These are phyloP conservation scores for Quercus variabilis DNA, from an alignment of 306 rosid genomes.

Conservation along the genomic window DNA sequence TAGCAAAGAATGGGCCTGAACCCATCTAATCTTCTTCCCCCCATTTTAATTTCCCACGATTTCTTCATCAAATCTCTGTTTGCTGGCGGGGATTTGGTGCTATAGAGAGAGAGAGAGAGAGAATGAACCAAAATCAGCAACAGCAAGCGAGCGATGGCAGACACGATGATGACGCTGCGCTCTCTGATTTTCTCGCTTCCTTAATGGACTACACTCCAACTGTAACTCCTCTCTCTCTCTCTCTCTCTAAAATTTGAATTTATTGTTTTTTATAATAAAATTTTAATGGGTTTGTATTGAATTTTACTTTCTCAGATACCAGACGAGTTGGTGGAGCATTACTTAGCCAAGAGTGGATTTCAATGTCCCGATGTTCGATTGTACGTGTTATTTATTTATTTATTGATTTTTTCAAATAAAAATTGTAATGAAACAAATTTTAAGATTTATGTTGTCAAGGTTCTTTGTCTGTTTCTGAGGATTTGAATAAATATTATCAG, in stretches of 20 bases:
- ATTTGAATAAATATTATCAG: too few relatives aligned
- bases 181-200: conserved; percentile 76
- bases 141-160: conserved; percentile 57
- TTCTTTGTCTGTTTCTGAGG: neutral
- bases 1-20: too few relatives aligned
- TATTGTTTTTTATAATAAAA: neutral
- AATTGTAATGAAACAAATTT: neutral
- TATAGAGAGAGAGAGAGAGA: neutral
- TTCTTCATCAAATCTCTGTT: too few relatives aligned
- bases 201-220: conserved; percentile 83
- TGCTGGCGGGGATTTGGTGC: too few relatives aligned
- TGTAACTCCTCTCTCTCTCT: conserved; percentile 20
- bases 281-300: neutral
- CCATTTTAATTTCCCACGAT: too few relatives aligned
- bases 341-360: conserved; percentile 88
- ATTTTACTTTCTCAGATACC: conserved; percentile 56
- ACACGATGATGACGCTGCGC: conserved; percentile 75
- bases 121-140: conserved; percentile 37
- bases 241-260: too few relatives aligned
- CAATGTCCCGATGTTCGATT: conserved; percentile 94
- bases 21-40: too few relatives aligned
- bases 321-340: conserved; percentile 93
- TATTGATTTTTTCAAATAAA: neutral
- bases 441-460: neutral
- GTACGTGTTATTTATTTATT: conserved; percentile 47